Base-by-base conservation (phyloP, 352 stramenopile genomes). In the Pythium aristosporum region DNA sequence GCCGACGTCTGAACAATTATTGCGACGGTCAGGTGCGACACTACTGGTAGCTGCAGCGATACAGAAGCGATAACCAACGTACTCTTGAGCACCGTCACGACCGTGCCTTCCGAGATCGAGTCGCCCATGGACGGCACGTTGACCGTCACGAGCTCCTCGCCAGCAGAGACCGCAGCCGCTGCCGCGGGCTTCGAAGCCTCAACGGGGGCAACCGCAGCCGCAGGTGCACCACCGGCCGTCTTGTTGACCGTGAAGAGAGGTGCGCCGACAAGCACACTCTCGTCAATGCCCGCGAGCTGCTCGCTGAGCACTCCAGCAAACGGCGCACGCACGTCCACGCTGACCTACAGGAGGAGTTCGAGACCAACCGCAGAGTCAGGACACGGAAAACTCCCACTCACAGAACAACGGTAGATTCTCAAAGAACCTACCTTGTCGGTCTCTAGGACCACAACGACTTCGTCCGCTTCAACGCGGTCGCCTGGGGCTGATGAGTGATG, bases 91-190 rank as follows among this genome's bases (percentile, higher is more conserved):
- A 89, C 80, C 57, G 97, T 89, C 18, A 99, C 96, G 62, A 99
- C 88, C 13, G 96, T 99, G 60, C 97, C 98, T 72, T 99, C 96
- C 7, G 94, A 98, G 74, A 99, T 99, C 61, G 95, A 99, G 70
- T 99, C 95, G 25, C 88, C 89, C 81, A 97, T 94, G 0, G 84
- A 91, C 42, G 89, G 89, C 28, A 97, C 88, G 49, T 94, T 94
- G 37, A 97, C 77, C 1, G 84, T 91, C 72, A 83, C 68, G 2
- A 91, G 65, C 18, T 87, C 79, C 42, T 78, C 75, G 5, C 13
- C 71, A 69, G 52, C 50, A 59, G 72, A 41, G 0, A 53, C 43
- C 1, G 62, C 60, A 39, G 62, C 11, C 9, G 69, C 37, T 8
- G 73, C 60, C 47, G 63, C 16, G 18, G 36, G 12, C 5, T 62